Evolutionary conservation across 2,329 filamentous ascomycete genomes (phyloP), one percentile per base, ranked within the genome.

Genomic region (Ophiostoma quercus): DNA sequence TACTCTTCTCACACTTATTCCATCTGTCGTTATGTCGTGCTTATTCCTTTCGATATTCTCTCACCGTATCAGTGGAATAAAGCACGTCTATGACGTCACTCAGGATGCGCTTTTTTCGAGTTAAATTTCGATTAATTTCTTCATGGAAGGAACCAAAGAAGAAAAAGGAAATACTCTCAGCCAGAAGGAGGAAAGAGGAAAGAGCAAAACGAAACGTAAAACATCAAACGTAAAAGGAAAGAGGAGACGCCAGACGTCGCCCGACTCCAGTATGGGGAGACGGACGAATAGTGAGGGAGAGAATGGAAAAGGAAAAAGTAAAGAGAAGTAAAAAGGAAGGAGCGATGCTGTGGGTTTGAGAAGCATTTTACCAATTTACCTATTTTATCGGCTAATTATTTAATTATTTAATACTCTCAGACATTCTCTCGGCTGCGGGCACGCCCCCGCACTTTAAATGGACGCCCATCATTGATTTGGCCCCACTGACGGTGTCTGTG

Each of bases 21-120:
- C 29, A 62, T 62, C 57, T 25, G 7, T n/a, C 37, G 39, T 34
- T 14, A 62, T 63, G 16, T 37, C 29, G 29, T 57, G 51, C 51
- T 57, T 25, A 22, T 25, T 9, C 9, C 51, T 57, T 32, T 63
- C 60, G 2, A 63, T 37, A 63, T 63, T 63, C 25, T 63, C 60
- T 63, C 60, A 63, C 60, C 25, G 32, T 63, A 63, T 63, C 60
- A 63, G 60, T 63, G 32, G 60, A 63, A 34, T 63, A 37, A 63
- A 32, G 32, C 60, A 63, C 16, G 16, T 1, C 32, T 34, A 39
- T 63, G 60, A 63, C 32, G 60, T 63, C 60, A 63, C 32, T 5
- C 3, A 34, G 60, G 32, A 34, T 63, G 32, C 32, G 29, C 60
- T 9, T 37, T 63, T n/a, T 16, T 62, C 16, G 57, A 47, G 16